These are phyloP conservation scores for Monascus purpureus DNA, from an alignment of 495 filamentous ascomycete genomes.

Conservation along the genomic window DNA sequence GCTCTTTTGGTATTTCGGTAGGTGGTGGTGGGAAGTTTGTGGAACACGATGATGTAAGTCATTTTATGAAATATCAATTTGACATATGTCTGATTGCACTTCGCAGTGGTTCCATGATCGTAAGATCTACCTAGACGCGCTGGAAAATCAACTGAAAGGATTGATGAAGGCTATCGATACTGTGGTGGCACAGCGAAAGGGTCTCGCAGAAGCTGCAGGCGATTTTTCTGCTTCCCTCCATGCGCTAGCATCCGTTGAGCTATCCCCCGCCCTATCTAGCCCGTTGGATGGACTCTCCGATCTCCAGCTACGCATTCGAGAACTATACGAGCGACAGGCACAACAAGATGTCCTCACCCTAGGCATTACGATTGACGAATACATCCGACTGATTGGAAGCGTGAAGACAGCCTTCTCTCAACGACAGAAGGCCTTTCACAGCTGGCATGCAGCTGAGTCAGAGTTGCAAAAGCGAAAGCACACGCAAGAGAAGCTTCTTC, in stretches of 20 bases:
- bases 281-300: conserved; percentile 85
- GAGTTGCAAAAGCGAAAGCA: conserved; percentile 77
- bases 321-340: conserved; percentile 91
- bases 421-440: conserved; percentile 87
- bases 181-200: conserved; percentile 82
- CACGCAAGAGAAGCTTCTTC: conserved; percentile 78
- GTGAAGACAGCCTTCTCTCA: conserved; percentile 86
- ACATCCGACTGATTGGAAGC: conserved; percentile 86
- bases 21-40: conserved; percentile 76
- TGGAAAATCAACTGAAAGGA: conserved; percentile 89
- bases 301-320: conserved; percentile 81
- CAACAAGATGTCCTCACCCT: conserved; percentile 94
- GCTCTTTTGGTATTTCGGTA: conserved; percentile 64
- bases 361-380: conserved; percentile 95
- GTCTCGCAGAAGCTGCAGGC: conserved; percentile 78
- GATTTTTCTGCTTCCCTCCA: conserved; percentile 90
- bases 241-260: conserved; percentile 73
- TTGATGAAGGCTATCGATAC: conserved; percentile 86
- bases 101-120: conserved; percentile 93
- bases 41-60: conserved; percentile 87
- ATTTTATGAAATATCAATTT: not conserved
- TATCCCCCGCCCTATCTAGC: conserved; percentile 74
- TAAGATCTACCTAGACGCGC: conserved; percentile 79
- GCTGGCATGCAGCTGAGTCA: conserved; percentile 78
- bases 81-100: conserved; percentile 2